phyloP scores from a whole-genome alignment of 2,329 filamentous ascomycete genomes.

The Talaromyces sp. region DNA sequence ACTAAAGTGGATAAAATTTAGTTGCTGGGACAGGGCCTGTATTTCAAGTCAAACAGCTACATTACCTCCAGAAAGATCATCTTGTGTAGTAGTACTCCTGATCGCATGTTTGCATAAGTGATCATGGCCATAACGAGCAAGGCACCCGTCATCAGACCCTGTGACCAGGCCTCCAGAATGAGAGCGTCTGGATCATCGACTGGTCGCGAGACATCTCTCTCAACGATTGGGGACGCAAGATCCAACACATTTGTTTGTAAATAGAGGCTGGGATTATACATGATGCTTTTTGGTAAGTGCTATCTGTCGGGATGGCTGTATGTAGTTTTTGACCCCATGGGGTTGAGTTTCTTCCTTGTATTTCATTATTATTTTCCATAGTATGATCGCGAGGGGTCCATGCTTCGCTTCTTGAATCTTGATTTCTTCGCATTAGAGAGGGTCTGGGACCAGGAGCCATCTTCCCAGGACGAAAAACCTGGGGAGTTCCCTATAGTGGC shows the following conservation, averaged over 20 bases:
- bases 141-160: conserved; percentile 51
- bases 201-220: background rate
- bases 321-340: background rate
- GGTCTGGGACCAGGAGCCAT: too few species aligned
- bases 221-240: background rate
- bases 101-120: conserved; percentile 51
- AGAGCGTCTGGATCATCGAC: conserved; percentile 23
- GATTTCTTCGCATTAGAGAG: background rate
- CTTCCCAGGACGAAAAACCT: too few species aligned
- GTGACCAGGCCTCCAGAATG: conserved; percentile 49
- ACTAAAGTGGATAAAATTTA: background rate
- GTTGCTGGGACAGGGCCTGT: background rate
- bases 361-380: background rate
- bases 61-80: conserved; percentile 50
- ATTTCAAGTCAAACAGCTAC: background rate
- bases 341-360: background rate
- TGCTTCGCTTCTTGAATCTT: background rate
- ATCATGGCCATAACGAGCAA: conserved; percentile 51
- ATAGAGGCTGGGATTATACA: background rate
- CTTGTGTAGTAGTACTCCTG: conserved; percentile 49
- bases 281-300: background rate
- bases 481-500: too few species aligned
- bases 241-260: background rate
- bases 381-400: background rate
- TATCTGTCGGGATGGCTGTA: background rate